Percentiles rank a stretch among this genome's conserved stretches.
Conservation (phyloP, 257 asterid species). For the Solanum neorickii region DNA sequence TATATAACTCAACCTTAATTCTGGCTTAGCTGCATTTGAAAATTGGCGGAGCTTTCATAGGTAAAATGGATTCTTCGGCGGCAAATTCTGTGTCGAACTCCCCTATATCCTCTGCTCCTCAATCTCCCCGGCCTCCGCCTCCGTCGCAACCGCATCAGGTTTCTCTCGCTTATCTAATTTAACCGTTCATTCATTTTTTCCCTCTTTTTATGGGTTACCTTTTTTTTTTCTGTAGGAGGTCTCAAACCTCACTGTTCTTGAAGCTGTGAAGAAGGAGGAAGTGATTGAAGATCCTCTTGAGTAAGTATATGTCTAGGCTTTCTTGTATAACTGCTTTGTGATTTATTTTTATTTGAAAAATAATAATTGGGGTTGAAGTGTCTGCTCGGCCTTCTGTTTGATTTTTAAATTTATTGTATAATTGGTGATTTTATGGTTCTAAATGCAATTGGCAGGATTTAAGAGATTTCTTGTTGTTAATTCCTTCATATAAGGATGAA, state of each 20-base stretch:
- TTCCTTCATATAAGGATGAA: background rate
- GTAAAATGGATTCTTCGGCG: background rate
- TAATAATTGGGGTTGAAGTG: background rate
- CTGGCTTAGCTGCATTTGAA: background rate
- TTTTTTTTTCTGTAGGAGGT: background rate
- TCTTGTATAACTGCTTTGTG: background rate
- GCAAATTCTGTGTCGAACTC: background rate
- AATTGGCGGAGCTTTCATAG: background rate
- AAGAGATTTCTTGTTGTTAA: background rate
- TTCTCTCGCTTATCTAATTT: background rate
- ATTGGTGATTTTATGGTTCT: background rate
- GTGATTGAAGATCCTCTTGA: background rate
- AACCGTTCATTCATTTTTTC: background rate
- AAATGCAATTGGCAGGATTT: background rate
- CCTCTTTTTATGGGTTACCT: background rate
- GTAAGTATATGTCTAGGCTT: background rate
- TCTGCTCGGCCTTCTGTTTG: background rate
- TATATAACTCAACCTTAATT: background rate
- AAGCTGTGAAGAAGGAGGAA: background rate
- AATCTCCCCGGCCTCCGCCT: background rate
- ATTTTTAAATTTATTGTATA: background rate
- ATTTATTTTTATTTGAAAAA: background rate
- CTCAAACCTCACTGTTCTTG: background rate
- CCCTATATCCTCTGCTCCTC: constrained; percentile 1
- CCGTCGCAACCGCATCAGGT: background rate